These are phyloP conservation scores for Truncatella angustata DNA, from an alignment of 2,329 filamentous ascomycete species.

Conservation along the genomic window DNA sequence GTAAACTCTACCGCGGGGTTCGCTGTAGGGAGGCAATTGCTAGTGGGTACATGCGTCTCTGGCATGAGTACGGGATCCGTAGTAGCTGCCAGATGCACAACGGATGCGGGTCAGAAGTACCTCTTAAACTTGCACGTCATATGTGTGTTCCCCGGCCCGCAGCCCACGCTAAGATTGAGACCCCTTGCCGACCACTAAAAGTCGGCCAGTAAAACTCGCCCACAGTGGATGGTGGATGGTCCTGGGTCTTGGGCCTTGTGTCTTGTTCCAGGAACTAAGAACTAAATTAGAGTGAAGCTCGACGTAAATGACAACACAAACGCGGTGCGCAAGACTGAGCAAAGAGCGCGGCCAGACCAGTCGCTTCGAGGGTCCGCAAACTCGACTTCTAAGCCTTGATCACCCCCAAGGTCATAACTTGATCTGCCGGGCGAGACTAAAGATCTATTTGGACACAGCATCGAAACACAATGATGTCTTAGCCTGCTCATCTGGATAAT, in stretches of 20 bases:
- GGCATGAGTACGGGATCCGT: neutral
- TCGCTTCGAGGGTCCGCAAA: no score
- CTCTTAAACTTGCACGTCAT: conserved; percentile 1
- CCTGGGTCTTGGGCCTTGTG: no score
- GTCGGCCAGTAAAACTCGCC: neutral
- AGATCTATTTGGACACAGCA: no score
- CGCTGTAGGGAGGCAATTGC: neutral
- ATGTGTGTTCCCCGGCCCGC: neutral
- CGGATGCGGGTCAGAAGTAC: neutral
- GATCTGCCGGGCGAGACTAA: no score
- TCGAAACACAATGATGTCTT: no score
- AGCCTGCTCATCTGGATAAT: no score
- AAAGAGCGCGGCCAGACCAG: no score
- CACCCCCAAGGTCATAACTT: no score
- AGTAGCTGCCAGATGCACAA: neutral
- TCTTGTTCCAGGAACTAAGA: no score
- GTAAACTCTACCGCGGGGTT: neutral
- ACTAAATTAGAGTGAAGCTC: conserved; percentile 3
- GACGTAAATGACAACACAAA: conserved; percentile 6
- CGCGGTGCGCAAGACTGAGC: neutral
- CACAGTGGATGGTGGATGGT: no score
- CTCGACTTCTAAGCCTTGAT: no score
- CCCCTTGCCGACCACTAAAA: no score
- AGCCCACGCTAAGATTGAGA: neutral
- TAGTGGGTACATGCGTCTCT: neutral